Evolutionary conservation across 495 filamentous ascomycete genomes (phyloP), one percentile per base, ranked within the genome.

Genomic region (Daldinia childiae): DNA sequence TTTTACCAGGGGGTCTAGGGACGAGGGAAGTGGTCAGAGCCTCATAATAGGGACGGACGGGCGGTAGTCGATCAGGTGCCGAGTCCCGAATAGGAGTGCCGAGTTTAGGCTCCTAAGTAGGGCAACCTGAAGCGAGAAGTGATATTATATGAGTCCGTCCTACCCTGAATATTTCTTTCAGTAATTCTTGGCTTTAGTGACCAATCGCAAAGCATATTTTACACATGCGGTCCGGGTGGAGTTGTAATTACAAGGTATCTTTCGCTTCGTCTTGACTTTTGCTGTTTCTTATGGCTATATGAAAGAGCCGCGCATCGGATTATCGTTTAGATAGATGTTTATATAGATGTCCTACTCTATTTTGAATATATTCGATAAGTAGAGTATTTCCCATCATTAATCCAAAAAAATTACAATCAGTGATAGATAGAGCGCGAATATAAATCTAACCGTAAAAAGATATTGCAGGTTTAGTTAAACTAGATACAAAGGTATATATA

Each of bases 401-500:
- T 29, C 11, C n/a, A n/a, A n/a, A 24, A 17, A 3, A 48, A 48
- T 21, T 7, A 54, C 24, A 4, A 30, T 30, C 27, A 9, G 17
- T 54, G 15, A 1, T 17, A 54, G 12, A 3, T 11, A 21, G 9
- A 48, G 9, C 2, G 21, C 14, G 14, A 9, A 26, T 30, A 26
- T 30, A 55, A 62, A 51, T 66, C 61, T 65, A 73, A 62, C 30
- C 38, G 27, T 32, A 36, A 36, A 56, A 57, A 57, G 52, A 57
- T 36, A 66, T 55, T 62, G 57, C 52, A 66, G 34, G 58, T 62
- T 59, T 62, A 50, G 34, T 58, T 66, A 56, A 73, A 73, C 50
- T 73, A 73, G 66, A 65, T 69, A 73, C 62, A 73, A 69, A 54
- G n/a, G n/a, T 58, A 61, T 68, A 68, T 73, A 73, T 60, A 52